Base-by-base conservation (phyloP, 2,329 filamentous ascomycete species). In the Rhynchosporium secalis region DNA sequence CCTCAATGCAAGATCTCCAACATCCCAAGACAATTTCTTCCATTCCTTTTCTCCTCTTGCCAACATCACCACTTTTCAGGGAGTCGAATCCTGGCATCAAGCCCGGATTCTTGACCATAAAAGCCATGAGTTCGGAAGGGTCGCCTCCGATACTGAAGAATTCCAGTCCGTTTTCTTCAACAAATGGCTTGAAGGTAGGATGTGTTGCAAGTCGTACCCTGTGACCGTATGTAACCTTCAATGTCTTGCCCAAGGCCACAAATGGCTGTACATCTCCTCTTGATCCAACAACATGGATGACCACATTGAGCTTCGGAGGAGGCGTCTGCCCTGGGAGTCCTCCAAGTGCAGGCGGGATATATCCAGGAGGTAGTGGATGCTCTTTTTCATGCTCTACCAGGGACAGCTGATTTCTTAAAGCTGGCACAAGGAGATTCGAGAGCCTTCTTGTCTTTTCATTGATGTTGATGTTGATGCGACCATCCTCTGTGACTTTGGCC, bases 51-150 rank as follows among this genome's bases (percentile, higher is more conserved):
- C 91, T 83, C 36, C 91, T 81, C 74, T 87, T 89, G 47, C 84
- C 87, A 56, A 96, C 85, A 72, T 95, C 91, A 7, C 91, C 91
- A 66, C 83, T 89, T 63, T 86, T 87, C 55, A 96, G 76, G 0
- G 89, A 87, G 55, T 93, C 88, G 62, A 94, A 85, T 0, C 89
- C 89, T 1, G 92, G 92, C 87, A 96, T 91, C 38, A 96, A 78
- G 0, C 91, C 90, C 0, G 92, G 91, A 68, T 95, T 90, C 75
- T 93, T 93, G 51, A 95, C 91, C 91, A 96, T 96, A 71, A 94
- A 96, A 3, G 91, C 90, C 89, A 92, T 92, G 48, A 92, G 78
- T 70, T 90, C 84, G 1, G 86, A 83, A 1, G 89, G 89, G 72
- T 92, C 88, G 2, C 89, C 89, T n/a, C 89, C 88, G 57, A 92